A percentile compares a stretch with the other conserved stretches of the same genome.
Conservation (phyloP, 163 green algal species). For the Chlamydomonas reinhardtii region DNA sequence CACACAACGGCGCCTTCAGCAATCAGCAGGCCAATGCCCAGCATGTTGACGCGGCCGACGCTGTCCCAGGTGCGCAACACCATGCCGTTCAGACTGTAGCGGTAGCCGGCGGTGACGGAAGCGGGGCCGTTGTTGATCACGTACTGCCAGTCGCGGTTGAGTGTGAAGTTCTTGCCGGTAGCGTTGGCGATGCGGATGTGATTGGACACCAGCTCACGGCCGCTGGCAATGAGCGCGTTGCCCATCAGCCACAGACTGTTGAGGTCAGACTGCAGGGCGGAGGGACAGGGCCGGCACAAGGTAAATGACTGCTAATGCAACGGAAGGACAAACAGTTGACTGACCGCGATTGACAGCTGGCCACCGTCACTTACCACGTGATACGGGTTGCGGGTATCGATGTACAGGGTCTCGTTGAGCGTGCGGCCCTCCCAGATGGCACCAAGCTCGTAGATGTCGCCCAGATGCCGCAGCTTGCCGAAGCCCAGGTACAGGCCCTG, state of each 20-base stretch:
- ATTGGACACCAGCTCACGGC: slow-evolving; percentile 43
- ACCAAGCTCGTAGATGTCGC: slow-evolving; percentile 45
- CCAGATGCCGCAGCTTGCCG: slow-evolving; percentile 46
- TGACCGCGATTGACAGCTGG: too few species aligned
- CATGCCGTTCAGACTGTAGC: slow-evolving; percentile 44
- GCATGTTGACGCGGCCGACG: slow-evolving; percentile 41
- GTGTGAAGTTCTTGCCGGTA: slow-evolving; percentile 43
- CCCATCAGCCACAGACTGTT: slow-evolving; percentile 52
- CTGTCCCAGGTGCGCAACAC: slow-evolving; percentile 51
- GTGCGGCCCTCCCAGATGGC: slow-evolving; percentile 47
- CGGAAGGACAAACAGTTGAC: too few species aligned
- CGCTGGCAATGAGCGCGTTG: slow-evolving; percentile 32
- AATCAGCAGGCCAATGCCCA: slow-evolving; percentile 51
- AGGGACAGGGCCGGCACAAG: neutral
- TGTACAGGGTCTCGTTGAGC: slow-evolving; percentile 39
- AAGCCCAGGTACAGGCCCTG: slow-evolving; percentile 56
- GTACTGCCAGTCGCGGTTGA: slow-evolving; percentile 52
- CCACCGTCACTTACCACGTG: slow-evolving; percentile 7
- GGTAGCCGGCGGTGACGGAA: slow-evolving; percentile 34
- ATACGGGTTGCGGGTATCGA: slow-evolving; percentile 46
- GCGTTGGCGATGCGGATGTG: slow-evolving; percentile 38
- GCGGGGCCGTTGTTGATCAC: slow-evolving; percentile 30
- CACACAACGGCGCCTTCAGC: slow-evolving; percentile 45
- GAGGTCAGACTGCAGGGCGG: neutral
- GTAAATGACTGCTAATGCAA: too few species aligned